Conservation (phyloP, 495 filamentous ascomycete species). For the Acidomyces sp. region DNA sequence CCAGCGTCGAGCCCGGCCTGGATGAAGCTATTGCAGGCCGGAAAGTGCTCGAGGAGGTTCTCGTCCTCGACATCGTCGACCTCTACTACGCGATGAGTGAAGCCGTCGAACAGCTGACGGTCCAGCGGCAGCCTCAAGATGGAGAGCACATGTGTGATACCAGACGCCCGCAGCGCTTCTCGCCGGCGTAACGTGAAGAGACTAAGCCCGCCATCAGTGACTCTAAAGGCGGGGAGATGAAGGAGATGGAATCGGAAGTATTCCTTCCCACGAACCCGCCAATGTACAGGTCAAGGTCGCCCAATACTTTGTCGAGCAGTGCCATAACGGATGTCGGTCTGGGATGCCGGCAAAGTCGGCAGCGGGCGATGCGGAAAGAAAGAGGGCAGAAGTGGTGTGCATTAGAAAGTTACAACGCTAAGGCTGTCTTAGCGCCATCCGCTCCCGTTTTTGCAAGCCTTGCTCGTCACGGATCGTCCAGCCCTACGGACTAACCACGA, state of each 20-base stretch:
- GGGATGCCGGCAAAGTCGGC: neutral
- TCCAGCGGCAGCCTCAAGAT: slow-evolving; percentile 51
- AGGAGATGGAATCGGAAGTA: no score
- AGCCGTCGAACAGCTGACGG: slow-evolving; percentile 39
- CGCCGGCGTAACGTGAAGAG: slow-evolving; percentile 62
- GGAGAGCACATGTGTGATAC: slow-evolving; percentile 87
- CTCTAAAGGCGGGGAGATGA: slow-evolving; percentile 1
- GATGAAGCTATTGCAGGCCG: slow-evolving; percentile 67
- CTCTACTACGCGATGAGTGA: slow-evolving; percentile 62
- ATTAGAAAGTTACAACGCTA: no score
- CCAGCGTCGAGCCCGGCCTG: slow-evolving; percentile 55
- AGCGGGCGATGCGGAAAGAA: neutral
- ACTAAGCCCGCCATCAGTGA: slow-evolving; percentile 33
- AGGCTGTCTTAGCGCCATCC: no score
- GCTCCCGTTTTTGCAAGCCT: no score
- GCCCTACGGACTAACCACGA: no score
- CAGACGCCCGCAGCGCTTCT: slow-evolving; percentile 49
- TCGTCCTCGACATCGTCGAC: slow-evolving; percentile 81
- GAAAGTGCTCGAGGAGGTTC: slow-evolving; percentile 70
- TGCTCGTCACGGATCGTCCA: no score
- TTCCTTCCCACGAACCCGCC: slow-evolving; percentile 62
- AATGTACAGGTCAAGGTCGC: slow-evolving; percentile 63
- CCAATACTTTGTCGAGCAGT: slow-evolving; percentile 42
- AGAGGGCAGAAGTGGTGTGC: no score
- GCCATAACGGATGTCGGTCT: slow-evolving; percentile 20